Evolutionary conservation across 352 stramenopile genomes (phyloP).

Genomic region (Elongisporangium undulatum): DNA sequence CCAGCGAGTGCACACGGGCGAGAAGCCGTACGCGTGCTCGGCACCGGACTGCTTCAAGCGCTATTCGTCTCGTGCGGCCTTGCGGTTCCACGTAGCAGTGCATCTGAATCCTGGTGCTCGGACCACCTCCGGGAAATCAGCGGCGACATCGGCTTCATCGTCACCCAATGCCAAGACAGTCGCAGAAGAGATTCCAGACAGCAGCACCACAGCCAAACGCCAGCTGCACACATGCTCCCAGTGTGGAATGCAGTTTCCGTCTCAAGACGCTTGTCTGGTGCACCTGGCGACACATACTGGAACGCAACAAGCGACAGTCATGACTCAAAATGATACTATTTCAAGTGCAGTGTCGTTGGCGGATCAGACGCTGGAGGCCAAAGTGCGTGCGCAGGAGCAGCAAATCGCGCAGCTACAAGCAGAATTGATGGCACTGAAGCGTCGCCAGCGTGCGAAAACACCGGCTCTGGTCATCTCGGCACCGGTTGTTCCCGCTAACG

Average conservation of each 20-base stretch:
- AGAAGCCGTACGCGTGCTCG: constrained; percentile 61
- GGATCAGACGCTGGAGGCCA: constrained; percentile 19
- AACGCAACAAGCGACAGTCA: background rate
- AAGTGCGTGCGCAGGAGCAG: constrained; percentile 34
- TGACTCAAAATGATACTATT: background rate
- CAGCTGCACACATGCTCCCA: background rate
- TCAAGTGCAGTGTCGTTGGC: background rate
- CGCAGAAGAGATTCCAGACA: background rate
- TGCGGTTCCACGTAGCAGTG: constrained; percentile 42
- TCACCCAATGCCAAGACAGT: background rate
- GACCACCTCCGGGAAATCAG: background rate
- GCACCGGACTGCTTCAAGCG: constrained; percentile 17
- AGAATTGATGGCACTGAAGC: constrained; percentile 13
- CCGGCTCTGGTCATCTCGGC: background rate
- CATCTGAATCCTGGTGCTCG: background rate
- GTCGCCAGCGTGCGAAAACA: background rate
- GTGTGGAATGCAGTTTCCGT: background rate
- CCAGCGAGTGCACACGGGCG: constrained; percentile 63
- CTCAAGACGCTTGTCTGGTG: background rate
- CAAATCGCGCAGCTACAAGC: constrained; percentile 38
- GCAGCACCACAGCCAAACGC: background rate
- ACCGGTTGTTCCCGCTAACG: background rate
- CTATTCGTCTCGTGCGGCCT: constrained; percentile 51
- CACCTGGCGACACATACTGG: background rate
- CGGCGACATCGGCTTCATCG: background rate